Evolutionary conservation across 768 basidiomycete genomes (phyloP), one percentile per base, ranked within the genome.

Genomic region (Mycena chlorophos): DNA sequence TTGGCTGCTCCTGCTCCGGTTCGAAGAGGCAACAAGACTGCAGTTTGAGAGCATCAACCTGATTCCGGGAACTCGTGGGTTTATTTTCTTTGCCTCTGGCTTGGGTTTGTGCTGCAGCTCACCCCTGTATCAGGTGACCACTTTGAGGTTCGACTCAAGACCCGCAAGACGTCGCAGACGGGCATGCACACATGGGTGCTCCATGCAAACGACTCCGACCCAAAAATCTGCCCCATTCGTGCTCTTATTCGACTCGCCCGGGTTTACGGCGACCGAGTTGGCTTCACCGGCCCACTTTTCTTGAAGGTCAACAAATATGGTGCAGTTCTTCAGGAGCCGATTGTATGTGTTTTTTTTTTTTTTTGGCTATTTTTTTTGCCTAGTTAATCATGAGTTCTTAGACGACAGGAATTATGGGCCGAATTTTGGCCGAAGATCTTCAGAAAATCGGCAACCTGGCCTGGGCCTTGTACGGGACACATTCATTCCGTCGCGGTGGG

Each of bases 401-500:
- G 63, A 58, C 60, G 12, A 48, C 43, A 5, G 40, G 51, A 27
- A 51, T 56, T 12, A 23, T 59, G 45, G 54, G 60, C 43, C 43
- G 47, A 14, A 37, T 49, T 5, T 57, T 64, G 12, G 37, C 53
- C 16, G 50, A 27, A 14, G 63, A 64, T 48, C 61, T 64, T 6
- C 58, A 60, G 22, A 39, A 55, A 4, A 51, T 63, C 4, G 58
- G 55, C n/a, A 60, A 62, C 52, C 27, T 25, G n/a, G 51, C 55
- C 29, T 65, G 58, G 62, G 59, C 55, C 2, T 29, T 65, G 25
- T 65, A 57, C 51, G 56, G 63, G 14, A 65, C 63, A 17, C 58
- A 65, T 54, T 65, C 59, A 29, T 63, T 65, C 42, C 58, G 62
- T 17, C 58, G 58, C 2, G 62, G 62, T 25, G 62, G 62, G 1